Percentiles rank a stretch among this genome's conserved stretches.
These are phyloP conservation scores for Stromatinia cepivora DNA, from an alignment of 2,329 filamentous ascomycete species.

Conservation along the genomic window DNA sequence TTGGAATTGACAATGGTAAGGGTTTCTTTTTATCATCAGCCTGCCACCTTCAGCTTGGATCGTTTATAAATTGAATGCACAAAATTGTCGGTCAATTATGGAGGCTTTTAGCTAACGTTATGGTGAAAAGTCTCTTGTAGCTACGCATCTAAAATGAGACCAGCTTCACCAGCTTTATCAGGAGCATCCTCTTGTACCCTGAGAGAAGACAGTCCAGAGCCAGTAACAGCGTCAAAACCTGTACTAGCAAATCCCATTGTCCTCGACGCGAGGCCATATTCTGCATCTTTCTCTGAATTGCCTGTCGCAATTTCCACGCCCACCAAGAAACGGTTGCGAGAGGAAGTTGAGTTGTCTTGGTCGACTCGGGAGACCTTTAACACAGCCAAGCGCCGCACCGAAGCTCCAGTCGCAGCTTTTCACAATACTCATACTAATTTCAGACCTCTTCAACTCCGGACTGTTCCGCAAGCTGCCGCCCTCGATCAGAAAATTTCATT, in stretches of 20 bases:
- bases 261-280: background rate
- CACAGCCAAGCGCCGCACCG: background rate
- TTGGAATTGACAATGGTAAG: background rate
- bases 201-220: background rate
- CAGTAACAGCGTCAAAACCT: background rate
- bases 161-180: background rate
- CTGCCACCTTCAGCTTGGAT: background rate
- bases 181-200: conserved; percentile 6
- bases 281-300: background rate
- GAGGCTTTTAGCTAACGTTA: background rate
- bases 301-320: background rate
- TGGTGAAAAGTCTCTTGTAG: background rate
- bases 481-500: background rate
- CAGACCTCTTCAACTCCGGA: background rate
- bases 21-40: background rate
- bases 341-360: background rate
- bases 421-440: background rate
- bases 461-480: background rate
- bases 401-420: background rate
- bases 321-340: background rate
- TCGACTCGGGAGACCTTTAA: background rate
- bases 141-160: background rate
- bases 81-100: background rate
- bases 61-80: background rate
- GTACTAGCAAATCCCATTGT: background rate